Percentiles rank a stretch among this genome's conserved stretches.
Conservation (phyloP, 164 flowering plant genomes). For the Malania oleifera region DNA sequence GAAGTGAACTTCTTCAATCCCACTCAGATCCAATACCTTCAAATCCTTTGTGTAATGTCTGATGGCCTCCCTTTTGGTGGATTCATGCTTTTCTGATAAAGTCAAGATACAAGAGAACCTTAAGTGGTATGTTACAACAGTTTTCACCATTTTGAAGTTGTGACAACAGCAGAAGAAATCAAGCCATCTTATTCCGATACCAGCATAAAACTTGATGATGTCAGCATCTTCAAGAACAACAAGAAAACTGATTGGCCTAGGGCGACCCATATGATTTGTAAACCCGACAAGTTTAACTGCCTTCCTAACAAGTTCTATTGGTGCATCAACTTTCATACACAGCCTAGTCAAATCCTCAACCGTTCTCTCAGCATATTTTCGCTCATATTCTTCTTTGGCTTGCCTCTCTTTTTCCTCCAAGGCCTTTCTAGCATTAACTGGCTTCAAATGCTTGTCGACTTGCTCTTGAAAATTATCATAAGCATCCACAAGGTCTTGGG, state of each 20-base stretch:
- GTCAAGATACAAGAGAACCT: conserved; percentile 91
- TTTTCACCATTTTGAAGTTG: conserved; percentile 77
- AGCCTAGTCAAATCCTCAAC: conserved; percentile 74
- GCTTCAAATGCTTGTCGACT: conserved; percentile 67
- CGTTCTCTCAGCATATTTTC: conserved; percentile 54
- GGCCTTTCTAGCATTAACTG: conserved; percentile 42
- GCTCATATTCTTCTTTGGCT: conserved; percentile 50
- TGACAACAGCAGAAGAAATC: conserved; percentile 86
- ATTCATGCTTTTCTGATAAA: conserved; percentile 82
- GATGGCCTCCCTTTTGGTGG: conserved; percentile 76
- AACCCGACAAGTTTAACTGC: conserved; percentile 75
- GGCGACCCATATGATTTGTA: conserved; percentile 94
- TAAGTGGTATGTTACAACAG: conserved; percentile 71
- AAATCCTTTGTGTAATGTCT: conserved; percentile 81
- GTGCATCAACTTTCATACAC: conserved; percentile 77
- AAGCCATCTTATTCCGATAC: conserved; percentile 87
- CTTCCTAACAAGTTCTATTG: conserved; percentile 59
- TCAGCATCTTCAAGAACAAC: conserved; percentile 76
- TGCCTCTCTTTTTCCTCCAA: conserved; percentile 54
- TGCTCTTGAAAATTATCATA: conserved; percentile 76
- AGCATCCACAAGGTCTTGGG: conserved; percentile 68
- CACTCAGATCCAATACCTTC: conserved; percentile 43
- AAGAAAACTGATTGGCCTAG: conserved; percentile 72
- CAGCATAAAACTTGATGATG: conserved; percentile 94
- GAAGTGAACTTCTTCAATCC: conserved; percentile 56